phyloP scores from a whole-genome alignment of 1,284 basidiomycete genomes.

The Tylopilus orsonianus region DNA sequence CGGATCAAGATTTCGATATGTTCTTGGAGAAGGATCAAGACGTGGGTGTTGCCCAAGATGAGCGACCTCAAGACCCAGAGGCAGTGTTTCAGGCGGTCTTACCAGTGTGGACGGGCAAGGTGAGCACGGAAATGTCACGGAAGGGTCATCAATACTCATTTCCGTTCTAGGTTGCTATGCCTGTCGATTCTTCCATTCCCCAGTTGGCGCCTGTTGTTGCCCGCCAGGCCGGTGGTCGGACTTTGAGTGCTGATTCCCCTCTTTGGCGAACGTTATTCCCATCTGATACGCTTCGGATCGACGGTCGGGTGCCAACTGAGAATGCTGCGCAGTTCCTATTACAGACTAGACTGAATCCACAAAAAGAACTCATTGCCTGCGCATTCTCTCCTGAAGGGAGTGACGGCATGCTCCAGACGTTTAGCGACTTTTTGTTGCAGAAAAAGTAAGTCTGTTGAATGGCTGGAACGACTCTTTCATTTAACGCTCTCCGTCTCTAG shows the following conservation, averaged over 20 bases:
- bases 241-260: slow-evolving; percentile 51
- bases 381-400: slow-evolving; percentile 58
- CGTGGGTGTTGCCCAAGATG: slow-evolving; percentile 22
- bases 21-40: slow-evolving; percentile 62
- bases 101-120: slow-evolving; percentile 71
- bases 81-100: slow-evolving; percentile 52
- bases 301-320: slow-evolving; percentile 79
- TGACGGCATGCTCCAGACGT: slow-evolving; percentile 54
- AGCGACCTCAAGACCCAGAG: slow-evolving; percentile 33
- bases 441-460: slow-evolving; percentile 62
- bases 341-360: slow-evolving; percentile 69
- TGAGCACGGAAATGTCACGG: slow-evolving; percentile 35
- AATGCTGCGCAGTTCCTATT: slow-evolving; percentile 74
- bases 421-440: slow-evolving; percentile 68
- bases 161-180: slow-evolving; percentile 65
- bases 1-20: slow-evolving; percentile 82
- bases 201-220: slow-evolving; percentile 66
- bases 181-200: slow-evolving; percentile 65
- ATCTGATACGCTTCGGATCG: slow-evolving; percentile 62
- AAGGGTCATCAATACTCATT: slow-evolving; percentile 16
- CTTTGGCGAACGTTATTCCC: slow-evolving; percentile 76
- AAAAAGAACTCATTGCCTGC: slow-evolving; percentile 80
- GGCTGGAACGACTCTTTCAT: slow-evolving; percentile 3
- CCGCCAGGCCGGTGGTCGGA: slow-evolving; percentile 69
- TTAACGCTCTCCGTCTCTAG: slow-evolving; percentile 39